Evolutionary conservation across 1,139 yeast genomes (phyloP), one percentile per base, ranked within the genome.

Genomic region (Candida tunisiensis): DNA sequence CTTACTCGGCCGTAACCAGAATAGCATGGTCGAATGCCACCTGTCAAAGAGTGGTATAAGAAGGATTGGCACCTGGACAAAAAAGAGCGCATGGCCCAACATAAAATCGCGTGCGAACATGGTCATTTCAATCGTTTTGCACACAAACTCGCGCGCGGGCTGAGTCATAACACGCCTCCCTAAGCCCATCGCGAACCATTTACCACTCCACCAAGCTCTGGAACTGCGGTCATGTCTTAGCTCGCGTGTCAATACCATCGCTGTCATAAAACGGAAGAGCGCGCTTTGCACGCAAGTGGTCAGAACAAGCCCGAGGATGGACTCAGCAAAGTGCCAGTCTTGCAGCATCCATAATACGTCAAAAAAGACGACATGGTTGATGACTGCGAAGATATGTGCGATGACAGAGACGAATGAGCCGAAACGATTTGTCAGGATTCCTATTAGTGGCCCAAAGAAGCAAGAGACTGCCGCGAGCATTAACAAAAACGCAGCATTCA

Each of bases 161-260:
- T 78, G 91, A 0, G 74, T 57, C 2, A 78, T 29, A 1, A 63
- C 52, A 22, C 61, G 47, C 65, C 69, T 62, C 1, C 83, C 79
- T 21, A 73, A 51, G 1, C 66, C 69, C n/a, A 66, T 60, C 8
- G 52, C 54, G 23, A 62, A 44, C 93, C 93, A 80, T 27, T 59
- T 62, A 0, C 93, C 93, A 0, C 80, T 66, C 93, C 93, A 82
- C 93, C 93, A 82, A 0, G 85, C 73, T 16, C 62, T 44, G 41
- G 75, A 77, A 2, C 75, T 47, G 21, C 53, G 52, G 33, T 67
- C 72, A 33, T 62, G 66, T 24, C 58, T 60, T 34, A 66, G 53
- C 41, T 80, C 93, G 32, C 74, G 57, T 1, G 85, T 61, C 10
- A 66, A 39, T 4, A 68, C 27, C 3, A 67, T 49, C 3, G 66